Conservation (phyloP, 345 rosid species). For the Erucastrum elatum region DNA sequence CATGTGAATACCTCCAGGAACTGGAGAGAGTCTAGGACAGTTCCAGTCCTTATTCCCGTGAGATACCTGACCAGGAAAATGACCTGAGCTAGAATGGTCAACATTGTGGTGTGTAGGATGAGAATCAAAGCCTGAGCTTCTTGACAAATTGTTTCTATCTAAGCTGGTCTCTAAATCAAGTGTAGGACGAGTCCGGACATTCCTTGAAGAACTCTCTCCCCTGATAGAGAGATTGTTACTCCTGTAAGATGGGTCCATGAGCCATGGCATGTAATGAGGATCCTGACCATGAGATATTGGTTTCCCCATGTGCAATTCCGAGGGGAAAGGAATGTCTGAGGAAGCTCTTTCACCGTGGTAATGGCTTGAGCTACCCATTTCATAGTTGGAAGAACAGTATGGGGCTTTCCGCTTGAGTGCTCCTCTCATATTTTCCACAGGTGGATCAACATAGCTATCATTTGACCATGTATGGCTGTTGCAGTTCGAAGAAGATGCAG, state of each 20-base stretch:
- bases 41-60: slow-evolving; percentile 55
- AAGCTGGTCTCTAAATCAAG: slow-evolving; percentile 55
- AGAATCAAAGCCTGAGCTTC: slow-evolving; percentile 34
- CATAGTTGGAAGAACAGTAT: slow-evolving; percentile 57
- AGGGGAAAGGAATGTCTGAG: slow-evolving; percentile 55
- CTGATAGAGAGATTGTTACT: slow-evolving; percentile 54
- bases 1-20: slow-evolving; percentile 63
- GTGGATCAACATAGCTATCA: slow-evolving; percentile 54
- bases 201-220: slow-evolving; percentile 72
- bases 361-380: slow-evolving; percentile 73
- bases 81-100: slow-evolving; percentile 50
- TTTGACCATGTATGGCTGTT: slow-evolving; percentile 58
- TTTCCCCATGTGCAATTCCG: slow-evolving; percentile 59
- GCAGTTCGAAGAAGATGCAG: slow-evolving; percentile 61
- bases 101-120: slow-evolving; percentile 45
- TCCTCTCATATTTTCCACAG: slow-evolving; percentile 56
- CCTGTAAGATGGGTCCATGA: slow-evolving; percentile 45
- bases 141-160: neutral
- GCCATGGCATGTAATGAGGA: slow-evolving; percentile 53
- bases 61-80: slow-evolving; percentile 52
- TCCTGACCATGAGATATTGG: slow-evolving; percentile 42
- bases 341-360: slow-evolving; percentile 60
- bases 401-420: slow-evolving; percentile 79
- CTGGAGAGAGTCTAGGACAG: slow-evolving; percentile 48
- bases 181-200: slow-evolving; percentile 73